Evolutionary conservation across 225 moss, liverwort and hornwort genomes (phyloP).

Genomic region (Anthoceros angustus): DNA sequence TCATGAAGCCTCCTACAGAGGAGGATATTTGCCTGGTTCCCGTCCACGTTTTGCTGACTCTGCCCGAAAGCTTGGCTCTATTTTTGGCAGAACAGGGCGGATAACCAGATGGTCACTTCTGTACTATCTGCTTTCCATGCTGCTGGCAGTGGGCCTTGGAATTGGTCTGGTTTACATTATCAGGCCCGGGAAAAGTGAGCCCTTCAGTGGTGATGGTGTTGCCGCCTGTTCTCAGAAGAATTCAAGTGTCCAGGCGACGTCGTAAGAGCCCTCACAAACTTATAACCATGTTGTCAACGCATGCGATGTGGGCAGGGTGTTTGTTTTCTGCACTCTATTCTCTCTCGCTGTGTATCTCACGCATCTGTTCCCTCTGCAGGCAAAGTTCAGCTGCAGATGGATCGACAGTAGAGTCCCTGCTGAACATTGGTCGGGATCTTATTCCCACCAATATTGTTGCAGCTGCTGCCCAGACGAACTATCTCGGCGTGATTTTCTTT

Average conservation of each 20-base stretch:
- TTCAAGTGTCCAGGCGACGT: slow-evolving; percentile 15
- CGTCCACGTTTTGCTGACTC: background rate
- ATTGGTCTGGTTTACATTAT: slow-evolving; percentile 57
- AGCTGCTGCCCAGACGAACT: slow-evolving; percentile 54
- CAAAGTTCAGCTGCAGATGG: slow-evolving; percentile 23
- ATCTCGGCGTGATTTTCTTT: slow-evolving; percentile 68
- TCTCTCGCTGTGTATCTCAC: background rate
- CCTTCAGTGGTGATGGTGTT: slow-evolving; percentile 27
- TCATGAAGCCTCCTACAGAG: background rate
- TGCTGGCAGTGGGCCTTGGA: slow-evolving; percentile 66
- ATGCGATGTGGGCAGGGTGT: background rate
- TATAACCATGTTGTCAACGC: background rate
- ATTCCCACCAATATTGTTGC: slow-evolving; percentile 70
- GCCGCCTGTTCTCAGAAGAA: slow-evolving; percentile 20
- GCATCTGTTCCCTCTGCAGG: slow-evolving; percentile 10
- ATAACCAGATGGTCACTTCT: slow-evolving; percentile 76
- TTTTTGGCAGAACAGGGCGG: slow-evolving; percentile 49
- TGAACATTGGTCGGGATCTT: slow-evolving; percentile 73
- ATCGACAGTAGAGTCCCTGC: slow-evolving; percentile 52
- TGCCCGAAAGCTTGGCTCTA: too few relatives aligned
- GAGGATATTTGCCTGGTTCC: slow-evolving; percentile 4
- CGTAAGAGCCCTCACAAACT: slow-evolving; percentile 24
- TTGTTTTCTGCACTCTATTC: background rate
- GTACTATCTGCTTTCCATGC: slow-evolving; percentile 85
- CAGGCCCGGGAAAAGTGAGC: slow-evolving; percentile 43